Base-by-base conservation (phyloP, 768 basidiomycete species). In the Pleurotus djamor region DNA sequence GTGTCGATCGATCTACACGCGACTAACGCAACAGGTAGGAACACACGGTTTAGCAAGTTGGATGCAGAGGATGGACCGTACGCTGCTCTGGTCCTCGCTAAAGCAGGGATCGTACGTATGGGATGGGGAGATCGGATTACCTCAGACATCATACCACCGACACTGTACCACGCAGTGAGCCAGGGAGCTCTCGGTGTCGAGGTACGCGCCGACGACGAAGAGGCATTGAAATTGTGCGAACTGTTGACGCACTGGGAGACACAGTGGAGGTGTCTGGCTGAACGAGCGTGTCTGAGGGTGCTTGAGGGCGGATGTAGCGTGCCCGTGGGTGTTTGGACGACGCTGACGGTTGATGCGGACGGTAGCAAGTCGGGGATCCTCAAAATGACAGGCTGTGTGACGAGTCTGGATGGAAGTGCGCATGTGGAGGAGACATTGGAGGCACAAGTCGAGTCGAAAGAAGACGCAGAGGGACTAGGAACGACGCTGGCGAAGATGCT, bases 221-320 rank as follows among this genome's bases (percentile, higher is more conserved):
- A 80, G 62, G 80, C 89, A 6, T 73, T 82, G 28, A 82, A 82
- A 55, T 72, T 96, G 34, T 87, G 94, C 69, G 74, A 80, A 36
- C 78, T 76, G 28, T 71, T 95, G 49, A 92, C 85, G 1, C 91
- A 97, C 69, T 83, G 86, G 75, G 78, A 82, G 69, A 94, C 94
- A 0, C 80, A 86, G 49, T 93, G 88, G 88, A 75, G 68, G 57
- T 92, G 89, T 66, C 75, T 82, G 28, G 94, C 94, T 1, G 97
- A 99, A 73, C 84, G 97, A 12, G 91, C 89, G 1, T 89, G 91
- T 72, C 77, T 98, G 63, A 80, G 89, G n/a, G 87, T 89, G 21
- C 79, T 98, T 55, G 97, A 98, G 72, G 97, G 97, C 33, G 97
- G 97, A 28, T 99, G 97, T 74, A 95, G 92, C 61, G 96, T 99